phyloP scores from a whole-genome alignment of 2,329 filamentous ascomycete genomes.

The Calonectria hawksworthii region DNA sequence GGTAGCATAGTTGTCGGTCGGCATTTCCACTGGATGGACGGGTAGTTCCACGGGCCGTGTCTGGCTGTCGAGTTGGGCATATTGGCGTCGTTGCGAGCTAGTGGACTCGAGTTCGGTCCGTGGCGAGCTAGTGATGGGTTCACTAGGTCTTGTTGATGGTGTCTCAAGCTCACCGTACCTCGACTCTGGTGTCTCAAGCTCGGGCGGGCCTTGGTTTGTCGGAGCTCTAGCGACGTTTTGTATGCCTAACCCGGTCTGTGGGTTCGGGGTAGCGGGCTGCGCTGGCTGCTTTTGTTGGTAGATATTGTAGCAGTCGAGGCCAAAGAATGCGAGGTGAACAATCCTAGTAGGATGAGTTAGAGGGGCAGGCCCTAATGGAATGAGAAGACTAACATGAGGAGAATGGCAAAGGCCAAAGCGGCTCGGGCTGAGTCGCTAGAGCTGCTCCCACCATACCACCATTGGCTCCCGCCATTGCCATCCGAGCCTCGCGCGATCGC shows the following conservation, averaged over 20 bases:
- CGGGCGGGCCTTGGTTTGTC: not conserved
- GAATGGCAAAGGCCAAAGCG: slow-evolving; percentile 4
- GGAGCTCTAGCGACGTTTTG: not conserved
- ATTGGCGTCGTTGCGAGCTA: not conserved
- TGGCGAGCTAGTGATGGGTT: not conserved
- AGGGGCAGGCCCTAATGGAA: not conserved
- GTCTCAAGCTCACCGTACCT: not conserved
- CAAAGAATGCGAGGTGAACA: not conserved
- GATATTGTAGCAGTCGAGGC: not conserved
- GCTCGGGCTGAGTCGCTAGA: not conserved
- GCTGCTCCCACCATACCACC: not conserved
- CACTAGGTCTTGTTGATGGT: not conserved
- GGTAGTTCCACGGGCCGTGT: not conserved
- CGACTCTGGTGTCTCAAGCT: not conserved
- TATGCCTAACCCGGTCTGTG: not conserved
- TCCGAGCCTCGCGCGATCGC: not conserved
- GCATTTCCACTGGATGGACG: not conserved
- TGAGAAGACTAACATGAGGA: not conserved
- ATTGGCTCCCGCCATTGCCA: not conserved
- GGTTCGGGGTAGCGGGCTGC: not conserved
- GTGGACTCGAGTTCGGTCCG: not conserved
- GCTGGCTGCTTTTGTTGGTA: not conserved
- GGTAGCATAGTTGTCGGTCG: not conserved
- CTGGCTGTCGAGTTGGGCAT: not conserved
- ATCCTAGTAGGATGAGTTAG: not conserved